Conservation (phyloP, 306 rosid species). For the Lagenaria siceraria region DNA sequence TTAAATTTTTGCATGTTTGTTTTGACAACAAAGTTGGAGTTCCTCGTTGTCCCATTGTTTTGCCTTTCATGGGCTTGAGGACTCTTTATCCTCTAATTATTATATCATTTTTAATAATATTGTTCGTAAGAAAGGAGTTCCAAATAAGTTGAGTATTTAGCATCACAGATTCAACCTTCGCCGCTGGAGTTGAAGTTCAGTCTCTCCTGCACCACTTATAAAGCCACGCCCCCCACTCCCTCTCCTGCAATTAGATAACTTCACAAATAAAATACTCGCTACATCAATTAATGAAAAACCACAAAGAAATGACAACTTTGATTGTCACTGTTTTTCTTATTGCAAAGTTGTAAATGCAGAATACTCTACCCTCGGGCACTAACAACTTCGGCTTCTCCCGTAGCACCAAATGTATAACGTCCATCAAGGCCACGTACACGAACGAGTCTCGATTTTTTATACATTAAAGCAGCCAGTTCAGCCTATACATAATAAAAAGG, state of each 20-base stretch:
- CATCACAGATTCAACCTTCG: constrained; percentile 45
- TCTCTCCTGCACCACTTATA: constrained; percentile 97
- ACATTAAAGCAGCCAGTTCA: constrained; percentile 80
- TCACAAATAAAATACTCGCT: background rate
- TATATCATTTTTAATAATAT: background rate
- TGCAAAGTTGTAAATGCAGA: background rate
- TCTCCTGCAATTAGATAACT: constrained; percentile 43
- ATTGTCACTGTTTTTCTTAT: background rate
- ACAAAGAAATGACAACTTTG: background rate
- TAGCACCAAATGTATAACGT: constrained; percentile 56
- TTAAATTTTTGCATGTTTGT: background rate
- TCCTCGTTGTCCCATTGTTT: background rate
- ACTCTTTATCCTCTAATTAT: background rate
- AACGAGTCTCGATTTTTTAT: constrained; percentile 79
- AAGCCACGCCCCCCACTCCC: constrained; percentile 94
- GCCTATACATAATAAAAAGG: constrained; percentile 34
- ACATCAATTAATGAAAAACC: background rate
- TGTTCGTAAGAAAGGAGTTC: background rate
- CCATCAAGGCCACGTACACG: constrained; percentile 58
- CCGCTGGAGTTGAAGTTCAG: constrained; percentile 92
- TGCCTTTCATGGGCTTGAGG: background rate
- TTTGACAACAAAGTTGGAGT: background rate
- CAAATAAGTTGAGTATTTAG: background rate
- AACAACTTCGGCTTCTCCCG: constrained; percentile 84
- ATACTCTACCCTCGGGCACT: constrained; percentile 73